phyloP scores from a whole-genome alignment of 495 filamentous ascomycete species.

The Apodospora peruviana region DNA sequence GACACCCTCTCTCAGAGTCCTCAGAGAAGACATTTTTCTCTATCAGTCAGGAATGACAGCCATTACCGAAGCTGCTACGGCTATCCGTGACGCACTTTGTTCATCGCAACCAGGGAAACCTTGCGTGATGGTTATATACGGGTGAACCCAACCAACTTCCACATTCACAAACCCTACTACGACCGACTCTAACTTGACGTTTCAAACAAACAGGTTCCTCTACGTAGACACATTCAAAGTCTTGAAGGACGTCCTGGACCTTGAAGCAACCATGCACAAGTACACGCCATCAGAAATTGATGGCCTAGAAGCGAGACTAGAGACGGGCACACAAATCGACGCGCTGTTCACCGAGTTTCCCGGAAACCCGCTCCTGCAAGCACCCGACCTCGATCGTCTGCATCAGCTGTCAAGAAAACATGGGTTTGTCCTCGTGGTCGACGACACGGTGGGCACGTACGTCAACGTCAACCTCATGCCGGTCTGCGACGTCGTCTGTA shows the following conservation, averaged over 20 bases:
- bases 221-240: slow-evolving; percentile 26
- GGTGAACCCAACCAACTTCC: background rate
- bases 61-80: slow-evolving; percentile 2
- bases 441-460: slow-evolving; percentile 22
- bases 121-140: background rate
- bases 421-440: slow-evolving; percentile 15
- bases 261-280: background rate
- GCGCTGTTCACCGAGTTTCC: slow-evolving; percentile 23
- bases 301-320: background rate
- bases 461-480: slow-evolving; percentile 10
- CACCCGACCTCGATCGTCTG: slow-evolving; percentile 10
- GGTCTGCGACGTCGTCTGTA: slow-evolving; percentile 16
- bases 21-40: slow-evolving; percentile 13
- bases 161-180: background rate
- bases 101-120: no score
- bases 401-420: background rate
- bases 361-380: slow-evolving; percentile 21
- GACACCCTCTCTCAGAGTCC: background rate
- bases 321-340: background rate
- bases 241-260: slow-evolving; percentile 5
- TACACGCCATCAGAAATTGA: slow-evolving; percentile 3
- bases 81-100: no score
- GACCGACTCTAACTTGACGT: no score
- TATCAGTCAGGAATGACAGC: slow-evolving; percentile 20
- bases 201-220: slow-evolving; percentile 18